Evolutionary conservation across 768 basidiomycete species (phyloP).

Genomic region (Stropharia rugosoannulata): DNA sequence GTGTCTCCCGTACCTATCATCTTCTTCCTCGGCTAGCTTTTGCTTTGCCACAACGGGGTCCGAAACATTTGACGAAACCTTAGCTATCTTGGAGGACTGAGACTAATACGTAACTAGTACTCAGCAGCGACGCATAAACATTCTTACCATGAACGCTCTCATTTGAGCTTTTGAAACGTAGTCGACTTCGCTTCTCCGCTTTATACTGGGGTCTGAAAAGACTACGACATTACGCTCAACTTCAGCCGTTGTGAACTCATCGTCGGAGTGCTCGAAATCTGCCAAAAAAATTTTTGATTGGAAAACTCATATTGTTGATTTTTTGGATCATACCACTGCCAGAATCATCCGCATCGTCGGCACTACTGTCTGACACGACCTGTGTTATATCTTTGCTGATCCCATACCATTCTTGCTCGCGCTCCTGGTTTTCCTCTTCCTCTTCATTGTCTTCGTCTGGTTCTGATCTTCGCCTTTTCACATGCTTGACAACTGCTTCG

Average conservation of each 20-base stretch:
- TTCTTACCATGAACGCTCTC: slow-evolving; percentile 75
- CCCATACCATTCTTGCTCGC: slow-evolving; percentile 42
- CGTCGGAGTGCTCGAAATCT: slow-evolving; percentile 44
- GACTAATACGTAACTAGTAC: slow-evolving; percentile 3
- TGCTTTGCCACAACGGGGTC: slow-evolving; percentile 19
- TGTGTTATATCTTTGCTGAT: slow-evolving; percentile 19
- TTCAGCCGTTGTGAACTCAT: slow-evolving; percentile 38
- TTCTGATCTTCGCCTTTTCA: background rate
- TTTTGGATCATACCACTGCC: slow-evolving; percentile 5
- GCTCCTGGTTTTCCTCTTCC: slow-evolving; percentile 24
- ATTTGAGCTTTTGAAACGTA: slow-evolving; percentile 40
- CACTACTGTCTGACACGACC: slow-evolving; percentile 6
- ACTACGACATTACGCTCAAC: slow-evolving; percentile 47
- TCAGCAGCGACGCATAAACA: background rate
- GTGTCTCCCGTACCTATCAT: slow-evolving; percentile 45
- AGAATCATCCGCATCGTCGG: slow-evolving; percentile 8
- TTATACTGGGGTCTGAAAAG: slow-evolving; percentile 37
- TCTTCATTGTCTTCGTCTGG: background rate
- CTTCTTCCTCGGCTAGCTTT: slow-evolving; percentile 43
- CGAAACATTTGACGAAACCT: slow-evolving; percentile 41
- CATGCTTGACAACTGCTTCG: background rate
- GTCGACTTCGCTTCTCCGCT: slow-evolving; percentile 11
- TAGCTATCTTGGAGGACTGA: slow-evolving; percentile 79
- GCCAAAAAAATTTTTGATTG: background rate
- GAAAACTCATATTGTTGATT: background rate